Evolutionary conservation across 768 basidiomycete genomes (phyloP).

Genomic region (Leccinum rimulosum): DNA sequence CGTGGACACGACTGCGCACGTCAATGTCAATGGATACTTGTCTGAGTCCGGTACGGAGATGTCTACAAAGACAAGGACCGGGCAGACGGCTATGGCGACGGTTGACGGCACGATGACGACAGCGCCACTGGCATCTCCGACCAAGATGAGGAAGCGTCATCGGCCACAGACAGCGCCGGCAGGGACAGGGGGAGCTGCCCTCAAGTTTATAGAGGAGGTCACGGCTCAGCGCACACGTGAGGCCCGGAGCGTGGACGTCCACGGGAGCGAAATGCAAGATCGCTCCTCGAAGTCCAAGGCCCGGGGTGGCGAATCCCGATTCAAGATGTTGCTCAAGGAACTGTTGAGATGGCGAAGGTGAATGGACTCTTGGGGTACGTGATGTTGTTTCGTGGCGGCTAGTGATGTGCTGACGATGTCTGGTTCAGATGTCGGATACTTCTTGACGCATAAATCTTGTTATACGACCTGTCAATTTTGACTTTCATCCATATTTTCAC

Average conservation of each 20-base stretch:
- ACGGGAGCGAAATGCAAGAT: background rate
- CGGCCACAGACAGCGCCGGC: constrained; percentile 29
- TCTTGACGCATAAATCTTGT: background rate
- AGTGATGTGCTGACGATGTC: background rate
- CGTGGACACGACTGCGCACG: background rate
- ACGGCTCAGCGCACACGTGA: constrained; percentile 1
- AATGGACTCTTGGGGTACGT: constrained; percentile 6
- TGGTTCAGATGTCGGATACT: background rate
- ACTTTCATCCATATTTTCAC: background rate
- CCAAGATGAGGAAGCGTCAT: constrained; percentile 7
- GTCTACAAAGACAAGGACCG: background rate
- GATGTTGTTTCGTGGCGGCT: background rate
- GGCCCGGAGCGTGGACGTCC: background rate
- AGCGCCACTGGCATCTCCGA: background rate
- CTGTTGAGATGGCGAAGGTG: constrained; percentile 15
- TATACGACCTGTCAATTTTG: background rate
- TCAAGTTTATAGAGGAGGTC: constrained; percentile 16
- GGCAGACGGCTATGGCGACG: background rate
- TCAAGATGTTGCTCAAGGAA: constrained; percentile 19
- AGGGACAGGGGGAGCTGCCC: constrained; percentile 8
- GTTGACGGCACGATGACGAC: background rate
- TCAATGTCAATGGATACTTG: background rate
- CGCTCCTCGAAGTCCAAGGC: background rate
- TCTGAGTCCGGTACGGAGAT: background rate
- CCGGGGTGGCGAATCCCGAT: constrained; percentile 4